Evolutionary conservation across 169 alveolate species (phyloP), one percentile per base, ranked within the genome.

Genomic region (Eimeria praecox): DNA sequence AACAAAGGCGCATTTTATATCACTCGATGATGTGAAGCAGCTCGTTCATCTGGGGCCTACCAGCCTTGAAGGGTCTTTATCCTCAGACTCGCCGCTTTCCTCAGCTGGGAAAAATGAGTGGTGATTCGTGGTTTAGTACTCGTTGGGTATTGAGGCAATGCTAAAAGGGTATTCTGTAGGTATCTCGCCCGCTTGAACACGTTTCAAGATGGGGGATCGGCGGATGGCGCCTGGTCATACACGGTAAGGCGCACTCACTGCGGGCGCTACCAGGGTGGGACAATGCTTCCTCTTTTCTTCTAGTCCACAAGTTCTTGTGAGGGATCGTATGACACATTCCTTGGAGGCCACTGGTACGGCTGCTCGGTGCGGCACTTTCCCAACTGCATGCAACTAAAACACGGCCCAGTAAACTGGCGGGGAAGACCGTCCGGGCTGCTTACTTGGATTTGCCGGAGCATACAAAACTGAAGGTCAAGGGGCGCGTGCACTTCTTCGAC

Each of bases 401-500:
- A n/a, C n/a, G 71, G 20, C 62, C 27, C 69, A 95, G 96, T 83
- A 95, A 95, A 46, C 92, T 95, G 73, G 96, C 94, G 38, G 95
- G 92, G n/a, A 95, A 38, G 69, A 54, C 54, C 30, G 94, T 86
- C 44, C 82, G 83, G 24, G 94, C 90, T 18, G 89, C 95, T 20
- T 88, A 56, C 44, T 71, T 83, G 73, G 86, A 95, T 38, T 24
- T 95, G 62, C 96, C 97, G 2, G 42, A 44, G n/a, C 97, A 95
- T 33, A 38, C 30, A 40, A 56, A 92, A 56, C 80, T 95, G 95
- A 80, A 56, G 35, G 27, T 95, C 49, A 91, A 66, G 49, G 96
- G 95, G 42, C 96, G 97, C 12, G 93, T 92, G 12, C 97, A 95
- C 83, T 95, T 49, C 83, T 93, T 95, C 83, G 97, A 95, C 82